Conservation (phyloP, 2,329 filamentous ascomycete species). For the Aureobasidium sp. region DNA sequence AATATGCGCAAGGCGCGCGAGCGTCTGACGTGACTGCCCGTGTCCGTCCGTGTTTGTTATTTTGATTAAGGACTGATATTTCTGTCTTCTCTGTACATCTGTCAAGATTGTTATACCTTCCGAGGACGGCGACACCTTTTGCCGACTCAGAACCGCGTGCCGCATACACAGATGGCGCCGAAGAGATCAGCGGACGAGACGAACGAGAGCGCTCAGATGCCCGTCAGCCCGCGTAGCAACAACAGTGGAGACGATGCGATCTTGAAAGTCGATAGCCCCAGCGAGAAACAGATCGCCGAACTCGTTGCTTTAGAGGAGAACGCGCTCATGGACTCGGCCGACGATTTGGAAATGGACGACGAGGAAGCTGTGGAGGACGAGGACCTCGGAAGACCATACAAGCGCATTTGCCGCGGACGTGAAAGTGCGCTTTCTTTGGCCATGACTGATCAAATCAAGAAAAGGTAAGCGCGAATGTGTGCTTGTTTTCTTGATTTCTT, state of each 20-base stretch:
- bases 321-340: slow-evolving; percentile 4
- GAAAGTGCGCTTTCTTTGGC: slow-evolving; percentile 12
- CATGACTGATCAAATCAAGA: slow-evolving; percentile 6
- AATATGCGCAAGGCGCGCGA: slow-evolving; percentile 12
- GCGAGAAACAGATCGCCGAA: slow-evolving; percentile 7
- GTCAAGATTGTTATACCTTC: not conserved
- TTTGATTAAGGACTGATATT: slow-evolving; percentile 5
- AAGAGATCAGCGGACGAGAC: not conserved
- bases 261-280: slow-evolving; percentile 12
- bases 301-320: slow-evolving; percentile 1
- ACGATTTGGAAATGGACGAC: slow-evolving; percentile 2
- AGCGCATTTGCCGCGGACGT: slow-evolving; percentile 13
- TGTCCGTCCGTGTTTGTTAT: slow-evolving; percentile 12
- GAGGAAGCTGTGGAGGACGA: slow-evolving; percentile 1
- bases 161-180: not conserved
- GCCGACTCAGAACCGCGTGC: not conserved
- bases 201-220: not conserved
- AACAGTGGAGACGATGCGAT: not conserved
- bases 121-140: not conserved
- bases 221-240: slow-evolving; percentile 2
- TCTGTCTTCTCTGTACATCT: not conserved
- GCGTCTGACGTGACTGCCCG: slow-evolving; percentile 9
- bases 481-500: not conserved
- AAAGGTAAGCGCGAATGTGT: not conserved
- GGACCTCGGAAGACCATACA: slow-evolving; percentile 2